phyloP scores from a whole-genome alignment of 495 filamentous ascomycete genomes.

The Annulohypoxylon moriforme region DNA sequence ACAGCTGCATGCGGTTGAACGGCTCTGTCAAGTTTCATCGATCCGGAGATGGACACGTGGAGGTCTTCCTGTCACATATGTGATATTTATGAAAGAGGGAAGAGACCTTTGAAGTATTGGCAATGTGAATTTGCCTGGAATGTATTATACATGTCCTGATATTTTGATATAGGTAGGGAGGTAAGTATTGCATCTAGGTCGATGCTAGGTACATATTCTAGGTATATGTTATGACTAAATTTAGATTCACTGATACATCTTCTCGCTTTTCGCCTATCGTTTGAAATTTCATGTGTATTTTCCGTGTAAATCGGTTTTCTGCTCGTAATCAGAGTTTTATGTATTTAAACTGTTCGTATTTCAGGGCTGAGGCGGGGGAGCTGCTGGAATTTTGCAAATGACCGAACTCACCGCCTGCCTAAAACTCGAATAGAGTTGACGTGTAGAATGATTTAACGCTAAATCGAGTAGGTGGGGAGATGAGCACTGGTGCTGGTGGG shows the following conservation, averaged over 20 bases:
- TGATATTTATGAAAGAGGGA: not conserved
- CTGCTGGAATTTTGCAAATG: constrained; percentile 2
- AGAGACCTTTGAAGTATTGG: not conserved
- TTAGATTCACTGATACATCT: not conserved
- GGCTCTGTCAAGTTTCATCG: not conserved
- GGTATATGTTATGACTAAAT: not conserved
- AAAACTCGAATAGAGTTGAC: constrained; percentile 26
- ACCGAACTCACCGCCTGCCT: constrained; percentile 35
- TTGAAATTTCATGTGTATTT: too few species aligned
- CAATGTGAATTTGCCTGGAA: not conserved
- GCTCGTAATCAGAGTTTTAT: too few species aligned
- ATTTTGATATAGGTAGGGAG: not conserved
- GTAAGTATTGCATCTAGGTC: too few species aligned
- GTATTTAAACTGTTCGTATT: not conserved
- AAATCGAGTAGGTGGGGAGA: constrained; percentile 44
- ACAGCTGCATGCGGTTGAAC: constrained; percentile 5
- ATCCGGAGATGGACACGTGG: constrained; percentile 17
- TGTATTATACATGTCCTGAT: not conserved
- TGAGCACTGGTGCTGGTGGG: constrained; percentile 15
- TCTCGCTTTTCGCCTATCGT: not conserved
- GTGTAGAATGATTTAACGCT: constrained; percentile 35
- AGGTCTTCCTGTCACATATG: not conserved
- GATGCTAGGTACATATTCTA: too few species aligned
- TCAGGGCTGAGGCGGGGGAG: constrained; percentile 16
- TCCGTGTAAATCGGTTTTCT: too few species aligned